These are phyloP conservation scores for Pythium vanterpoolii DNA, from an alignment of 352 stramenopile species.

Conservation along the genomic window DNA sequence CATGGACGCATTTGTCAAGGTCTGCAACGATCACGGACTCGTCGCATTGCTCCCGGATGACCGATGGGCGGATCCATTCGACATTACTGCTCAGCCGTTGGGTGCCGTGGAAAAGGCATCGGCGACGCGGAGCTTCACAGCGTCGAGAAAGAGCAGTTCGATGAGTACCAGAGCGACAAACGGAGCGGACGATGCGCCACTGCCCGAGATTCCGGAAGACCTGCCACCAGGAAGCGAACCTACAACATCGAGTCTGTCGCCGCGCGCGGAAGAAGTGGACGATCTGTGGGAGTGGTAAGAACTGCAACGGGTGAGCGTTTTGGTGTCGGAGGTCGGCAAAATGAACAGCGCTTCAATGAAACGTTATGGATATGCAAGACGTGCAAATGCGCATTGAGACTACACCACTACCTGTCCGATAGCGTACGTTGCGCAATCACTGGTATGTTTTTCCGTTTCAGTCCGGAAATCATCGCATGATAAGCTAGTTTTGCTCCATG, in stretches of 20 bases:
- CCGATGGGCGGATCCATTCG: constrained; percentile 51
- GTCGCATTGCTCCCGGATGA: constrained; percentile 63
- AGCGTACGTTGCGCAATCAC: constrained; percentile 3
- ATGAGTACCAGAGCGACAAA: not conserved
- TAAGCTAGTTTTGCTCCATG: constrained; percentile 21
- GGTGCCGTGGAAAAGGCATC: not conserved
- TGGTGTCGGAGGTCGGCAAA: not conserved
- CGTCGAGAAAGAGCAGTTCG: not conserved
- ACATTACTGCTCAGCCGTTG: not conserved
- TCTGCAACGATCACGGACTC: constrained; percentile 71
- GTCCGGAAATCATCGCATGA: not conserved
- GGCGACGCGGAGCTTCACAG: not conserved
- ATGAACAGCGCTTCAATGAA: not conserved
- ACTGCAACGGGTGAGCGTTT: not conserved
- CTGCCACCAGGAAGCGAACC: not conserved
- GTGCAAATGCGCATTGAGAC: not conserved
- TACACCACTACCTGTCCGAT: constrained; percentile 1
- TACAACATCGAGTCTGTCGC: constrained; percentile 13
- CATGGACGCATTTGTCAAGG: constrained; percentile 62
- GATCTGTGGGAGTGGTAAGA: constrained; percentile 32
- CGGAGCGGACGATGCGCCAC: not conserved
- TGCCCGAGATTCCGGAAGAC: constrained; percentile 36
- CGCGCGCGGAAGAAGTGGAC: constrained; percentile 47
- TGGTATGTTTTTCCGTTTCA: not conserved
- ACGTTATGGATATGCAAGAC: constrained; percentile 9